Percentiles rank a stretch among this genome's conserved stretches.
Conservation (phyloP, 257 asterid genomes). For the Thymus quinquecostatus region DNA sequence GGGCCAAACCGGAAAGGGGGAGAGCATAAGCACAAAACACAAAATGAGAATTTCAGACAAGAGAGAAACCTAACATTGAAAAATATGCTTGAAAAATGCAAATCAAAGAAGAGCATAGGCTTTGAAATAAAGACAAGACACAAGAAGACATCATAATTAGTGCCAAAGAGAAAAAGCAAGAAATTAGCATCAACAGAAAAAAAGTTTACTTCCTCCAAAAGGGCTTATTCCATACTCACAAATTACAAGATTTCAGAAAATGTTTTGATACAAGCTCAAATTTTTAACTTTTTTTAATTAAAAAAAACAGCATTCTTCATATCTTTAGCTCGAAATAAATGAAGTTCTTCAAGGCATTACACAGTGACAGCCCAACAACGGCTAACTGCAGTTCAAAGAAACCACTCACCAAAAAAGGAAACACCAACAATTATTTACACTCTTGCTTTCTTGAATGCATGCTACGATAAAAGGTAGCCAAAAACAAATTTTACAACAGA, state of each 20-base stretch:
- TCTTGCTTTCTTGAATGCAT: constrained; percentile 27
- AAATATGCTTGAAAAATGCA: constrained; percentile 11
- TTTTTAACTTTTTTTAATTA: background rate
- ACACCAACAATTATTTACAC: background rate
- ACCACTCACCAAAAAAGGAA: background rate
- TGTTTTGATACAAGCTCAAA: background rate
- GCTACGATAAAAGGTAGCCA: background rate
- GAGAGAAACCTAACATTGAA: background rate
- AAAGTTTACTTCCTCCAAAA: constrained; percentile 9
- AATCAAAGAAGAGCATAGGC: constrained; percentile 8
- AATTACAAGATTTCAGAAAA: background rate
- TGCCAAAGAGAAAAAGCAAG: background rate
- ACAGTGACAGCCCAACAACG: constrained; percentile 9
- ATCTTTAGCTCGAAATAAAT: constrained; percentile 4
- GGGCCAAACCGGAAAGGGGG: background rate
- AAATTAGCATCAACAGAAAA: background rate
- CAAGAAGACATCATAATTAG: constrained; percentile 22
- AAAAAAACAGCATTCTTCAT: constrained; percentile 2
- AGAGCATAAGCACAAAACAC: no score
- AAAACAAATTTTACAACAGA: constrained; percentile 8
- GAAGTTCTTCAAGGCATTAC: background rate
- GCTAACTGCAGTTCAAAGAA: constrained; percentile 10
- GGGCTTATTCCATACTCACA: background rate
- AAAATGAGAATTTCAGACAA: background rate
- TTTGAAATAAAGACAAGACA: constrained; percentile 1